phyloP scores from a whole-genome alignment of 179 eudicot species.

The Vitellaria paradoxa region DNA sequence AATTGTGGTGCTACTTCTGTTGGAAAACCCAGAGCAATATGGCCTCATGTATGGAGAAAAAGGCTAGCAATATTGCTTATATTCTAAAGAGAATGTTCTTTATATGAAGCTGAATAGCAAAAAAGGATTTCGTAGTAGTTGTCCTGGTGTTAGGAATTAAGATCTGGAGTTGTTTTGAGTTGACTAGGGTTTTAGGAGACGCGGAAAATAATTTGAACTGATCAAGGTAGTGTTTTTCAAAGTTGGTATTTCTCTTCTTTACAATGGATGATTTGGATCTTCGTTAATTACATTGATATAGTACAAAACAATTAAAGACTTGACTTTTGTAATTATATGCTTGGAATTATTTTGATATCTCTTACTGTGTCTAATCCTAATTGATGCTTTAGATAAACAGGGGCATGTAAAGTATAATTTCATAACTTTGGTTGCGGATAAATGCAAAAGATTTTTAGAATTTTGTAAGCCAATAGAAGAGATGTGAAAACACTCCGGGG shows the following conservation, averaged over 20 bases:
- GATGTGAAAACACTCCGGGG: not conserved
- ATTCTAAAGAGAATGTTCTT: not conserved
- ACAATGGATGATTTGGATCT: not conserved
- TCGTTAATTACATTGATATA: not conserved
- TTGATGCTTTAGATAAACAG: not conserved
- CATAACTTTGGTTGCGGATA: conserved; percentile 1
- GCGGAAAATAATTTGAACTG: not conserved
- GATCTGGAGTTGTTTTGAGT: not conserved
- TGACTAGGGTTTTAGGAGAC: not conserved
- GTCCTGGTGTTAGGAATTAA: not conserved
- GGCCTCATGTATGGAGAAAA: not conserved
- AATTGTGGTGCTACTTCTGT: not conserved
- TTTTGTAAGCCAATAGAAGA: not conserved
- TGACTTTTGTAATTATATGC: not conserved
- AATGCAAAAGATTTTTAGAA: not conserved
- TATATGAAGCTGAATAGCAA: not conserved
- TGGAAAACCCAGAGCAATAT: not conserved
- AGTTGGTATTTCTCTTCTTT: not conserved
- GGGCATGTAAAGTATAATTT: not conserved
- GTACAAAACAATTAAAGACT: not conserved
- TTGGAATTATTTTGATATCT: not conserved
- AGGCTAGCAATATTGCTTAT: not conserved
- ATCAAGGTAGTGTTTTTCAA: not conserved
- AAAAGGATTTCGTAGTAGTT: not conserved
- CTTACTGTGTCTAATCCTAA: not conserved